Evolutionary conservation across 106 monocot genomes (phyloP).

Genomic region (Triglochin maritima): DNA sequence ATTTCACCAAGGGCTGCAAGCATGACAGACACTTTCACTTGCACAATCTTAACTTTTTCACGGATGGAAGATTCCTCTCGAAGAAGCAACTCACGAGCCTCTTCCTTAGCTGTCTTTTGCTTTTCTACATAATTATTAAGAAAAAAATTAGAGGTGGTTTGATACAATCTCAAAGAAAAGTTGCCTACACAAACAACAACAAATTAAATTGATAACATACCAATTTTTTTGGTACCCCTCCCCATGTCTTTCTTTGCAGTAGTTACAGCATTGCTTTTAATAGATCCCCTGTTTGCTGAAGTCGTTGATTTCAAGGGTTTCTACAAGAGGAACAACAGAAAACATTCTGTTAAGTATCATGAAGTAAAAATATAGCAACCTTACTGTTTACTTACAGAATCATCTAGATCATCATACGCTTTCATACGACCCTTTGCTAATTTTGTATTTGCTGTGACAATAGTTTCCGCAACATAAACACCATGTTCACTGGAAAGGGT

Average conservation of each 20-base stretch:
- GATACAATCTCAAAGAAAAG: not conserved
- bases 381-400: slow-evolving; percentile 20
- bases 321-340: slow-evolving; percentile 22
- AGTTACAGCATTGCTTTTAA: slow-evolving; percentile 34
- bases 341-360: not conserved
- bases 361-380: not conserved
- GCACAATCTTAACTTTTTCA: slow-evolving; percentile 46
- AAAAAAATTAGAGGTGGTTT: not conserved
- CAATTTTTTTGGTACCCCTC: slow-evolving; percentile 54
- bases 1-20: slow-evolving; percentile 75
- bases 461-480: slow-evolving; percentile 83
- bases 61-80: slow-evolving; percentile 74
- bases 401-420: slow-evolving; percentile 55
- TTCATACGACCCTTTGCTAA: slow-evolving; percentile 83
- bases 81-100: slow-evolving; percentile 70
- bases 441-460: slow-evolving; percentile 57
- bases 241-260: slow-evolving; percentile 52
- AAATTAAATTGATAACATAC: slow-evolving; percentile 16
- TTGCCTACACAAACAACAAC: not conserved
- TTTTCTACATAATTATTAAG: slow-evolving; percentile 28
- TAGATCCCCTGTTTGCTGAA: slow-evolving; percentile 28
- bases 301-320: slow-evolving; percentile 16
- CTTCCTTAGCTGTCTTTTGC: slow-evolving; percentile 77
- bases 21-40: slow-evolving; percentile 66
- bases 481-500: slow-evolving; percentile 77